Base-by-base conservation (phyloP, 176 grass and related monocot genomes). In the Musa beccarii region DNA sequence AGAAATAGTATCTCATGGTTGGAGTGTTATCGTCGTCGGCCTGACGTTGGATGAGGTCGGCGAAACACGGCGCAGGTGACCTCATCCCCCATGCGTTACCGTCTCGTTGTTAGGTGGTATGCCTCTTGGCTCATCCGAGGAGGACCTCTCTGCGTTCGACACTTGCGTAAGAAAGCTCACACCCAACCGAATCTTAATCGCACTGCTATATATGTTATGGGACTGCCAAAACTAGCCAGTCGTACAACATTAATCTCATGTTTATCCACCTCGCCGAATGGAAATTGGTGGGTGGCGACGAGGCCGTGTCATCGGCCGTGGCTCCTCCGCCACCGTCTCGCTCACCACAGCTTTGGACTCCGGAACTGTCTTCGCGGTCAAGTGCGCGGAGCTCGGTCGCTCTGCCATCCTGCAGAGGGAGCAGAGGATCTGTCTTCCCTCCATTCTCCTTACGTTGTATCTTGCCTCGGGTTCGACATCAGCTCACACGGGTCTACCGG, bases 261-360 rank as follows among this genome's bases (percentile, higher is more conserved):
- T 12, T 7, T 16, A 29, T 14, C 11, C 23, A 22, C 24, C 24
- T 14, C 23, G 11, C 2, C 11, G 64, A 28, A 70, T 70, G 68
- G 49, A 2, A 15, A 51, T 70, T 6, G 34, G 16, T 51, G 8
- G 43, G 17, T 76, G 75, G 75, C n/a, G 16, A n/a, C 57, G 75
- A 64, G 75, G 75, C 59, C 75, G 25, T 9, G 43, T 43, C 20
- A 76, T 76, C 57, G 75, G 75, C 59, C 75, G 75, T 16, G 75
- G 75, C 59, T 76, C 75, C 75, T 51, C 61, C 49, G 75, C 75
- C 3, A 59, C 34, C 19, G 75, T 77, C 75, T 77, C 75, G 1
- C 1, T 77, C 1, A 61, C 75, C 75, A 77, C 59, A 43, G 68
- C 34, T 10, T 11, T 52, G 1, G 11, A 20, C 49, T 77, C 75